Base-by-base conservation (phyloP, 2,329 filamentous ascomycete species). In the Colletotrichum tropicicola region DNA sequence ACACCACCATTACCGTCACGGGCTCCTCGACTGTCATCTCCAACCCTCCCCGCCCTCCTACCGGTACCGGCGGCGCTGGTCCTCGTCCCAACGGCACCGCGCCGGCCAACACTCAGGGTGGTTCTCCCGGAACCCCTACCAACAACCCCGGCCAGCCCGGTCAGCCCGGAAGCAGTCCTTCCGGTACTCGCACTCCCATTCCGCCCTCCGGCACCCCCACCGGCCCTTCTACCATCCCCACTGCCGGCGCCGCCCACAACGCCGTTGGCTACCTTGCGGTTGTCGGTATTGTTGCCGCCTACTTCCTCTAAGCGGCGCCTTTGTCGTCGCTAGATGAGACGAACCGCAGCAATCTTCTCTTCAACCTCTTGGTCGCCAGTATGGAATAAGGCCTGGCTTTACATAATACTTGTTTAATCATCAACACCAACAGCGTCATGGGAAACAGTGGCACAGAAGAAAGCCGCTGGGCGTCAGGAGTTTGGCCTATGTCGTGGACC, bases 251-350 rank as follows among this genome's bases (percentile, higher is more conserved):
- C 1, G 60, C 67, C 3, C 64, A 69, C 47, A 75, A 76, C 41
- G 76, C 75, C 28, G 73, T 72, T 41, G 75, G 75, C 21, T 71
- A 78, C 10, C 65, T 77, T 28, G 81, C 76, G 6, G 71, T 75
- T 12, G 70, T 78, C 23, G 82, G 80, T 21, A 61, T 81, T 30
- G 68, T 77, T 9, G 80, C 74, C 48, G 80, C 73, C 57, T 80
- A 76, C 69, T 72, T 84, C 61, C 62, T 85, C 56, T 85, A 78
- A 78, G 19, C 2, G 32, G 13, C 1, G 2, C 32, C 12, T 35
- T 12, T 35, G 12, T 13, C 32, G 32, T 15, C 12, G 13, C 32
- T 35, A 5, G 2, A 35, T n/a, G n/a, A 35, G 32, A 35, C 12
- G 12, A 35, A 35, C 12, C n/a, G n/a, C n/a, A n/a, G n/a, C n/a